A percentile compares a stretch with the other conserved stretches of the same genome.
Conservation (phyloP, 495 filamentous ascomycete species). For the Annulohypoxylon bovei region DNA sequence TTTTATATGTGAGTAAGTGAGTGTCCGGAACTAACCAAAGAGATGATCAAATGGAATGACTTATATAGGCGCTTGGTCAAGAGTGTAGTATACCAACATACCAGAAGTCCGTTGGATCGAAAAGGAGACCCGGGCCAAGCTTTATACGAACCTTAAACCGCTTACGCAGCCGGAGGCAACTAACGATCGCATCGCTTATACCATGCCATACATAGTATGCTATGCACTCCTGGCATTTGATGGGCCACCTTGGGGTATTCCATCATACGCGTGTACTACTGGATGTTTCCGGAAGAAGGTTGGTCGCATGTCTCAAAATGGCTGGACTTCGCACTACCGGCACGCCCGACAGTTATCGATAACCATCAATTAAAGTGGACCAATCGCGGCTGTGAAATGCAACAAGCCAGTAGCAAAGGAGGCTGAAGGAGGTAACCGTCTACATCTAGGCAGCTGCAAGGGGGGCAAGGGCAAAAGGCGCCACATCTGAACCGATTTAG, state of each 20-base stretch:
- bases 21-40: neutral
- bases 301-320: constrained; percentile 29
- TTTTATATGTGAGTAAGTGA: constrained; percentile 19
- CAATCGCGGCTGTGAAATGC: constrained; percentile 20
- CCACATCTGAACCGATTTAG: constrained; percentile 17
- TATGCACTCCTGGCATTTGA: constrained; percentile 10
- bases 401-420: neutral
- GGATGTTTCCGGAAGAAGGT: constrained; percentile 31
- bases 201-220: neutral
- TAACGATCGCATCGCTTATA: neutral
- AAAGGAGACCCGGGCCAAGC: constrained; percentile 13
- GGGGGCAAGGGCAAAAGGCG: constrained; percentile 1
- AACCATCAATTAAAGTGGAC: constrained; percentile 4
- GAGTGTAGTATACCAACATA: constrained; percentile 1
- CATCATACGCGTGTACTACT: constrained; percentile 36
- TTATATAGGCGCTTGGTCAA: constrained; percentile 24
- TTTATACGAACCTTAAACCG: constrained; percentile 33
- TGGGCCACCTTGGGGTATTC: constrained; percentile 44
- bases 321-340: constrained; percentile 26
- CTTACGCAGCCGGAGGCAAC: constrained; percentile 35
- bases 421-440: constrained; percentile 30
- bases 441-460: neutral
- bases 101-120: neutral
- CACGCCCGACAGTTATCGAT: constrained; percentile 30
- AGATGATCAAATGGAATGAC: constrained; percentile 18